phyloP scores from a whole-genome alignment of 2,329 filamentous ascomycete species.

The Pochonia chlamydosporia region DNA sequence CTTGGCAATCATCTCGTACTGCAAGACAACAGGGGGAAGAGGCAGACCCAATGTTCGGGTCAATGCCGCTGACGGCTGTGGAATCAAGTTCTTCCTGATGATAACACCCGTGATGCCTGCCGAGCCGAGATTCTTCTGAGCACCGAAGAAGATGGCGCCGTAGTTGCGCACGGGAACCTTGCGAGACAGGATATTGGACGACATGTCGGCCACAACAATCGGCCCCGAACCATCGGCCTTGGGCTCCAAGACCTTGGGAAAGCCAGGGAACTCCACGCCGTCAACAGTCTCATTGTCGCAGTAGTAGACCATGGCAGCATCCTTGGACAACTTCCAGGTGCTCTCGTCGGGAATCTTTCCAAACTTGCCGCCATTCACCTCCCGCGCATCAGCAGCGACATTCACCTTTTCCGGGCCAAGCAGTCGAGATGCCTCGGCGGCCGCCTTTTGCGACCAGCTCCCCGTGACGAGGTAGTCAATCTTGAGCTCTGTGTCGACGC shows the following conservation, averaged over 20 bases:
- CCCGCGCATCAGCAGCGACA: conserved; percentile 63
- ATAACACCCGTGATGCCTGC: conserved; percentile 84
- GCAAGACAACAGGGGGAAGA: conserved; percentile 71
- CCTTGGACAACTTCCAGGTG: conserved; percentile 67
- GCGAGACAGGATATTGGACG: conserved; percentile 84
- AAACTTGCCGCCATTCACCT: conserved; percentile 72
- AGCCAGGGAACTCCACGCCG: conserved; percentile 80
- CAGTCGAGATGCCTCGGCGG: conserved; percentile 73
- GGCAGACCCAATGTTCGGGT: conserved; percentile 71
- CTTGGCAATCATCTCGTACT: conserved; percentile 81
- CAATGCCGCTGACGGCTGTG: conserved; percentile 63
- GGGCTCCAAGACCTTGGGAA: conserved; percentile 59
- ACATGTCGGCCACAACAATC: conserved; percentile 88
- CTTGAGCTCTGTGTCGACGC: conserved; percentile 65
- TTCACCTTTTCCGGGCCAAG: conserved; percentile 77
- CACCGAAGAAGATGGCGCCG: conserved; percentile 82
- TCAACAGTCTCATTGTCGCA: conserved; percentile 95
- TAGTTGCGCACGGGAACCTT: conserved; percentile 73
- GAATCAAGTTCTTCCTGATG: conserved; percentile 73
- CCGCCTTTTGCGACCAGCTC: conserved; percentile 78
- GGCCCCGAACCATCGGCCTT: conserved; percentile 56
- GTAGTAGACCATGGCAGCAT: conserved; percentile 74
- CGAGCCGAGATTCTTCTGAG: conserved; percentile 88
- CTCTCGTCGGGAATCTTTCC: conserved; percentile 74
- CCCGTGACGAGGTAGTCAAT: conserved; percentile 90